Percentiles rank a stretch among this genome's conserved stretches.
Evolutionary conservation across 306 rosid genomes (phyloP).

Genomic region (Sicyos baderoa): DNA sequence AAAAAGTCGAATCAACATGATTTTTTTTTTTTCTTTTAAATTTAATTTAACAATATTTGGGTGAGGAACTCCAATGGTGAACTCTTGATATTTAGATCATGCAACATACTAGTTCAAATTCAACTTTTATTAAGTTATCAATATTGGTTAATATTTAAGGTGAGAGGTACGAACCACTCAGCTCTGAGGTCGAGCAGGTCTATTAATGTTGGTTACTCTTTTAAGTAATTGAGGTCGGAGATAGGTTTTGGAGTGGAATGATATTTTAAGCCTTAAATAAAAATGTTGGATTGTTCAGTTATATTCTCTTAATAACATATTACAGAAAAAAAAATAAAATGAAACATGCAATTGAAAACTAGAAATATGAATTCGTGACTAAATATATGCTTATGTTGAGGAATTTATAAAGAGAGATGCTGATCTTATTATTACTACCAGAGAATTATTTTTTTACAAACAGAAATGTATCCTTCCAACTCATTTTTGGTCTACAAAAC

Average conservation of each 20-base stretch:
- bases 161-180: too few relatives aligned
- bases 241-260: background rate
- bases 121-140: too few relatives aligned
- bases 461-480: background rate
- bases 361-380: background rate
- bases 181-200: too few relatives aligned
- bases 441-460: background rate
- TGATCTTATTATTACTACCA: background rate
- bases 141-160: too few relatives aligned
- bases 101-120: too few relatives aligned
- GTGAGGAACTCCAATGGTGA: too few relatives aligned
- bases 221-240: too few relatives aligned
- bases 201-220: too few relatives aligned
- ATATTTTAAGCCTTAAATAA: background rate
- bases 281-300: background rate
- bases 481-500: background rate
- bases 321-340: background rate
- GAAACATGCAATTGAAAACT: background rate
- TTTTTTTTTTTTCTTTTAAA: too few relatives aligned
- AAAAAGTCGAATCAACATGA: background rate
- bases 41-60: too few relatives aligned
- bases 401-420: background rate
- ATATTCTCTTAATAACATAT: background rate
- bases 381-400: too few relatives aligned
- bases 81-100: too few relatives aligned